These are phyloP conservation scores for Agapanthus africanus DNA, from an alignment of 106 monocot species.

Conservation along the genomic window DNA sequence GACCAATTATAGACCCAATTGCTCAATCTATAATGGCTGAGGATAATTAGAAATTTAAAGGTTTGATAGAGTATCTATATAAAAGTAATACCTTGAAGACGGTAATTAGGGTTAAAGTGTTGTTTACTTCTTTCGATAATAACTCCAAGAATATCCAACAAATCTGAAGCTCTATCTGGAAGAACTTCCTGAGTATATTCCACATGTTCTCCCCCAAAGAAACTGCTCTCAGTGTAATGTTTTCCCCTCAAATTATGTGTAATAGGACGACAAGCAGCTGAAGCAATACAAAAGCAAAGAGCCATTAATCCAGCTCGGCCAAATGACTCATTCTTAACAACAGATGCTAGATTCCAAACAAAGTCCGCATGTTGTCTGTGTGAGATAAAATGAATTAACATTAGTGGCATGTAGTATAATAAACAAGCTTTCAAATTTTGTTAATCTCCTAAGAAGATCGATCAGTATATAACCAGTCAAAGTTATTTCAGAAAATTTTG, in stretches of 20 bases:
- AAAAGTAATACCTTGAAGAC: constrained; percentile 51
- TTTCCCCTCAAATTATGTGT: constrained; percentile 1
- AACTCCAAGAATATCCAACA: constrained; percentile 60
- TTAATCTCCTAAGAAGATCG: not conserved
- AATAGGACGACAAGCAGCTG: constrained; percentile 35
- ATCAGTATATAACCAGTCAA: not conserved
- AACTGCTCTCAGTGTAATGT: not conserved
- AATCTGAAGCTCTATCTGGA: constrained; percentile 18
- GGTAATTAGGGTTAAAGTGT: constrained; percentile 90
- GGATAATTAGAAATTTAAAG: not conserved
- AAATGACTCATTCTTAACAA: constrained; percentile 60
- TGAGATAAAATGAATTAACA: constrained; percentile 5
- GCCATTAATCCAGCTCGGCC: constrained; percentile 85
- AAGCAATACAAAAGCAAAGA: constrained; percentile 71
- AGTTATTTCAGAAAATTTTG: too few species aligned
- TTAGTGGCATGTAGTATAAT: not conserved
- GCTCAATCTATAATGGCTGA: not conserved
- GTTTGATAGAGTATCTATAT: not conserved
- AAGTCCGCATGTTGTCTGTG: constrained; percentile 48
- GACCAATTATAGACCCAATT: not conserved
- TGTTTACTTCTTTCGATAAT: constrained; percentile 82
- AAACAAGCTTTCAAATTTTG: not conserved
- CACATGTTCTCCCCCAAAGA: not conserved
- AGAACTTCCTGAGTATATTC: constrained; percentile 13
- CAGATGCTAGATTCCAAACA: constrained; percentile 49